Conservation (phyloP, 2,329 filamentous ascomycete genomes). For the Calonectria hongkongensis region DNA sequence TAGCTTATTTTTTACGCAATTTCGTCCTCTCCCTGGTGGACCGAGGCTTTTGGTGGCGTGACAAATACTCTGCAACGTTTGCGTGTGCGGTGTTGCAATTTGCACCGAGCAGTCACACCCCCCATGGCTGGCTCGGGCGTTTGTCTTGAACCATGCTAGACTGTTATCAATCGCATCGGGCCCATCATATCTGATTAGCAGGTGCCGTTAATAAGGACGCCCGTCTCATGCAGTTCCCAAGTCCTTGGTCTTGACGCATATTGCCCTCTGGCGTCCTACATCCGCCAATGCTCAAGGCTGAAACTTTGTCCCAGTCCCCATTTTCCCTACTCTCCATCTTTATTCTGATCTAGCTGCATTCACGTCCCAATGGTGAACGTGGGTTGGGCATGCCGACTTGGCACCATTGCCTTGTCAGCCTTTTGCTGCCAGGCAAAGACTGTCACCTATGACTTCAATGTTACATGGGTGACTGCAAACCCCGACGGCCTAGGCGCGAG, state of each 20-base stretch:
- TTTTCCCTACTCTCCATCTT: background rate
- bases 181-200: conserved; percentile 23
- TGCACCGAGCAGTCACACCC: conserved; percentile 6
- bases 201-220: conserved; percentile 5
- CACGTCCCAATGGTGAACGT: conserved; percentile 13
- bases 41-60: background rate
- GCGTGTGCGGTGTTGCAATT: background rate
- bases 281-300: background rate
- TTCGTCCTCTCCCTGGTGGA: conserved; percentile 1
- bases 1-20: conserved; percentile 27
- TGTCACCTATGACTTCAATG: conserved; percentile 74
- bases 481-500: conserved; percentile 76
- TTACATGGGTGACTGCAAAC: conserved; percentile 76
- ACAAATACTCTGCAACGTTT: background rate
- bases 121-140: background rate
- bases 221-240: background rate
- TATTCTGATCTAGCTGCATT: background rate
- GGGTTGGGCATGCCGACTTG: background rate
- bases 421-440: conserved; percentile 56
- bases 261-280: background rate
- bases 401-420: conserved; percentile 14
- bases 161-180: conserved; percentile 1
- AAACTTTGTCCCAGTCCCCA: background rate
- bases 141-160: conserved; percentile 16
- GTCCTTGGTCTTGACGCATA: background rate